These are phyloP conservation scores for Hanseniaspora uvarum DNA, from an alignment of 1,139 yeast species.

Conservation along the genomic window DNA sequence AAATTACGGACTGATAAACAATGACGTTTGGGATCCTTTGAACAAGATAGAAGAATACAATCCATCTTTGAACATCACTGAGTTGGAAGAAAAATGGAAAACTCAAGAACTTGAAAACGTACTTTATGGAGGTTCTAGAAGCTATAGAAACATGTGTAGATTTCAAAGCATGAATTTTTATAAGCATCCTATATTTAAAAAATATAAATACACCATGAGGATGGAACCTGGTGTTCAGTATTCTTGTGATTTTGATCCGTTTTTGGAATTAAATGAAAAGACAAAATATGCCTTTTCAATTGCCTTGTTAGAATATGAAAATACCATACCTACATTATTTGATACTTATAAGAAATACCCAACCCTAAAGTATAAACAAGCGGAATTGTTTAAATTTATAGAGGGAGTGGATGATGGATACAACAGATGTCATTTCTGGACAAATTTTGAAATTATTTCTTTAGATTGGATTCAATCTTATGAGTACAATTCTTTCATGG, in stretches of 20 bases:
- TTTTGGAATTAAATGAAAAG: constrained; percentile 56
- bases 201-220: constrained; percentile 81
- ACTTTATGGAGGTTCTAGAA: constrained; percentile 63
- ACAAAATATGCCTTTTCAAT: constrained; percentile 85
- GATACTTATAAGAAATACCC: constrained; percentile 26
- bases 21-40: constrained; percentile 63
- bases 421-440: constrained; percentile 91
- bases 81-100: constrained; percentile 41
- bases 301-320: constrained; percentile 62
- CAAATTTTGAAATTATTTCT: constrained; percentile 81
- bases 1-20: constrained; percentile 60
- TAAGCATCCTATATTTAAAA: constrained; percentile 53
- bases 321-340: constrained; percentile 82
- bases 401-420: constrained; percentile 44
- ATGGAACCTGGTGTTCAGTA: constrained; percentile 87
- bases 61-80: constrained; percentile 31
- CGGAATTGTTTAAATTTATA: constrained; percentile 24
- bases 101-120: constrained; percentile 51
- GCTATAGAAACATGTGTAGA: constrained; percentile 77
- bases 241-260: constrained; percentile 86
- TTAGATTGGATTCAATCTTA: constrained; percentile 60
- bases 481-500: constrained; percentile 57
- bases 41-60: constrained; percentile 23
- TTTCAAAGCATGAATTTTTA: constrained; percentile 77
- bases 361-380: not conserved